Conservation (phyloP, 2,329 filamentous ascomycete species). For the Clarireedia hainanense region DNA sequence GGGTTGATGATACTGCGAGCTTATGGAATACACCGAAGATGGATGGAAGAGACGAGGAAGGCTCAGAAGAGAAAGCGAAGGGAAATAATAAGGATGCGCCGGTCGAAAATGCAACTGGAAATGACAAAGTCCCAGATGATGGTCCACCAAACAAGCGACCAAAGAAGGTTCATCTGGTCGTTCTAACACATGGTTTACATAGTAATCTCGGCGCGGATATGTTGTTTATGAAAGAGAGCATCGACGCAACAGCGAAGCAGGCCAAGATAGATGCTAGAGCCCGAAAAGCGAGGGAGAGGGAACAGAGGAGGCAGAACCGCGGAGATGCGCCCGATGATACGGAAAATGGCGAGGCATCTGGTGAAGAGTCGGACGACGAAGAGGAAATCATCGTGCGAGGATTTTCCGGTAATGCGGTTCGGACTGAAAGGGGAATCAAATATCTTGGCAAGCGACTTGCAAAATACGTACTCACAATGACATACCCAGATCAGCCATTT, state of each 20-base stretch:
- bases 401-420: constrained; percentile 81
- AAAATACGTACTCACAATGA: constrained; percentile 81
- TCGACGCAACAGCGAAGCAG: constrained; percentile 73
- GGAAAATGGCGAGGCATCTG: constrained; percentile 10
- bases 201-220: constrained; percentile 95
- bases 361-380: constrained; percentile 47
- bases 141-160: constrained; percentile 41
- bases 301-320: constrained; percentile 18
- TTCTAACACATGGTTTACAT: constrained; percentile 90
- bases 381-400: constrained; percentile 85
- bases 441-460: constrained; percentile 92
- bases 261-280: constrained; percentile 61
- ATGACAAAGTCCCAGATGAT: constrained; percentile 14
- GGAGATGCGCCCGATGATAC: constrained; percentile 10
- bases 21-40: constrained; percentile 90
- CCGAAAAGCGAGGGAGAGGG: constrained; percentile 45
- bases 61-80: constrained; percentile 20
- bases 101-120: constrained; percentile 19
- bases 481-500: constrained; percentile 89
- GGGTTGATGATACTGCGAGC: constrained; percentile 79
- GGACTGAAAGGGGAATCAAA: constrained; percentile 92
- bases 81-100: constrained; percentile 18
- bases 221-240: constrained; percentile 95
- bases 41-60: constrained; percentile 49
- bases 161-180: constrained; percentile 81